phyloP scores from a whole-genome alignment of 169 alveolate species.

The Toxoplasma gondii region DNA sequence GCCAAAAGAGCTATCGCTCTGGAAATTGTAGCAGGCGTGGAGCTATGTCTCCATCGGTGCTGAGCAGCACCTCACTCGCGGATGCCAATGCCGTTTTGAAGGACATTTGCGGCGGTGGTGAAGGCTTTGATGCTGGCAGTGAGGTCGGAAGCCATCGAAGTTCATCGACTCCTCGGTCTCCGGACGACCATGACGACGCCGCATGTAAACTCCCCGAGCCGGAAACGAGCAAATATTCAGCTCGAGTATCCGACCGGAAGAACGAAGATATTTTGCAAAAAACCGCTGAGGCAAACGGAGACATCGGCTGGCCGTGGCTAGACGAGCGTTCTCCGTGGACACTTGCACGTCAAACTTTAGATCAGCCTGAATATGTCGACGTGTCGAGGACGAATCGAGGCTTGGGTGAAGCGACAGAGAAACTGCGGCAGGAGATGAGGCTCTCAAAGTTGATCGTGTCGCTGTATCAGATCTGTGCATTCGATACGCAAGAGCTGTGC shows the following conservation, averaged over 20 bases:
- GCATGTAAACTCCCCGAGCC: too few relatives aligned
- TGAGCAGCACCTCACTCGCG: not conserved
- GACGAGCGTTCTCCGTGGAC: not conserved
- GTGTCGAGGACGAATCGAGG: not conserved
- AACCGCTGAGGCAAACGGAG: not conserved
- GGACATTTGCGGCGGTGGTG: not conserved
- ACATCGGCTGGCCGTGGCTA: not conserved
- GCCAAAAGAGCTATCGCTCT: too few relatives aligned
- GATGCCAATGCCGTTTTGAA: not conserved
- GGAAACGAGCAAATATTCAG: too few relatives aligned
- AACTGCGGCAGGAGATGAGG: slow-evolving; percentile 36
- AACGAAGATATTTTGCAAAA: not conserved
- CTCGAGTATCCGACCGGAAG: not conserved
- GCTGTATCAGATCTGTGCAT: slow-evolving; percentile 20
- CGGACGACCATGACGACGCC: too few relatives aligned
- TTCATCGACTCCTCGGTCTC: not conserved
- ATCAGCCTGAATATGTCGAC: not conserved
- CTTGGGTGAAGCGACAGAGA: not conserved
- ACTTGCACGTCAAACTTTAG: not conserved
- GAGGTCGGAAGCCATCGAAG: not conserved
- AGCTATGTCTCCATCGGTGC: too few relatives aligned
- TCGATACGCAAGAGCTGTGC: slow-evolving; percentile 39
- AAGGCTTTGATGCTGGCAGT: not conserved
- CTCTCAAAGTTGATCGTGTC: slow-evolving; percentile 28
- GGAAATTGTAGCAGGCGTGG: too few relatives aligned